Base-by-base conservation (phyloP, 768 basidiomycete genomes). In the Agaricus bisporus region DNA sequence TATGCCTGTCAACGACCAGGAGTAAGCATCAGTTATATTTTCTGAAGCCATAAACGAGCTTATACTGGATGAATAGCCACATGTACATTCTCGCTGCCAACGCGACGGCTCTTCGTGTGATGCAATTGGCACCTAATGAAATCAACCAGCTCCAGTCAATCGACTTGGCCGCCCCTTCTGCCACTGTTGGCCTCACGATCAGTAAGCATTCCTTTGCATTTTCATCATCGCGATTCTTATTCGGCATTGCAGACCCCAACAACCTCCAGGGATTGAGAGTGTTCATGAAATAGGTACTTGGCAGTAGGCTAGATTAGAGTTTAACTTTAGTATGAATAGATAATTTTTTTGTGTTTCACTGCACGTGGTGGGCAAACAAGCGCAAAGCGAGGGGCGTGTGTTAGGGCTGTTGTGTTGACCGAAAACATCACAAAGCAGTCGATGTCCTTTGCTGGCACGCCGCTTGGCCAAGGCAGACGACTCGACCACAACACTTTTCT, bases 361-460 rank as follows among this genome's bases (percentile, higher is more conserved):
- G 32, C 32, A 32, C 32, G 32, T 32, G 32, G 32, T 32, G 32
- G 8, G 8, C 32, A 32, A 32, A 32, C 32, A 32, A 32, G 11
- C 8, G 32, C 32, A 32, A 32, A 32, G 32, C 32, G 32, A 11
- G 11, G 32, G 11, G 32, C 5, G 32, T 32, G 32, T 32, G 32
- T 7, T 32, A 7, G 11, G 11, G 32, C 11, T 32, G 7, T n/a
- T 28, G 35, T n/a, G 38, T 44, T 25, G 37, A 17, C 39, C 29
- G 37, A 51, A 57, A 61, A 58, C 57, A 64, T 22, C 22, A 22
- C 2, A 22, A 22, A 22, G 22, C 22, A 22, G 22, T 22, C 22
- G 65, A 91, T 91, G 88, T 90, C 88, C 70, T 91, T 91, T 82
- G 78, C 86, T 67, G 79, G 82, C 68, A 90, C 88, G 67, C 86